phyloP scores from a whole-genome alignment of 176 grass and related monocot genomes.

The Areca catechu region DNA sequence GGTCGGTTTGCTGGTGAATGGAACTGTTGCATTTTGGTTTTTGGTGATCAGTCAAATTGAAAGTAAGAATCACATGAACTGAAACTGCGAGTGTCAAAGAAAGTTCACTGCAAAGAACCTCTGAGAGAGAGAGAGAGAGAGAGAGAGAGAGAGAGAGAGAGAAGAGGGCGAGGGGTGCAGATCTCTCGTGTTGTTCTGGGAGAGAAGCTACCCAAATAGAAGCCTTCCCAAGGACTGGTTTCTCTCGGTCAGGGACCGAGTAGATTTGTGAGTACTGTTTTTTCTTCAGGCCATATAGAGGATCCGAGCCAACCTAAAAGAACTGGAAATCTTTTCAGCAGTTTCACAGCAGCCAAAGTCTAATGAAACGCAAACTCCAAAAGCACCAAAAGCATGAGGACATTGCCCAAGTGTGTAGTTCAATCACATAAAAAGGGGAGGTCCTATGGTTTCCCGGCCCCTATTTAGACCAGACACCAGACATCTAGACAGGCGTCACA shows the following conservation, averaged over 20 bases:
- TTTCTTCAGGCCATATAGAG: not conserved
- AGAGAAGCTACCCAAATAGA: constrained; percentile 6
- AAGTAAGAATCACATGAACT: too few relatives aligned
- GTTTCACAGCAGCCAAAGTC: constrained; percentile 21
- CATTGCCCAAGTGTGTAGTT: constrained; percentile 76
- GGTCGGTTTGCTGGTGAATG: constrained; percentile 1
- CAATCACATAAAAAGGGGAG: constrained; percentile 85
- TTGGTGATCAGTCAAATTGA: not conserved
- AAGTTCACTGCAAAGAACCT: too few relatives aligned
- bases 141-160: not conserved
- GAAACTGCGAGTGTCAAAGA: too few relatives aligned
- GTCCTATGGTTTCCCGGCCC: constrained; percentile 29
- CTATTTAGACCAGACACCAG: constrained; percentile 28
- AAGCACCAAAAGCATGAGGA: constrained; percentile 49
- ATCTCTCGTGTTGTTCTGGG: constrained; percentile 8
- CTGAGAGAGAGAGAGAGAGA: not conserved
- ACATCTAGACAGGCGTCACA: too few relatives aligned
- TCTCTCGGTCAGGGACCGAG: constrained; percentile 4
- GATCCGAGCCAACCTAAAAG: too few relatives aligned
- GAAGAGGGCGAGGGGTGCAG: not conserved
- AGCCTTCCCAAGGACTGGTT: not conserved
- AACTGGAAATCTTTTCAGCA: constrained; percentile 24
- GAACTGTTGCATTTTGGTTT: constrained; percentile 8
- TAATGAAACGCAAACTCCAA: constrained; percentile 30
- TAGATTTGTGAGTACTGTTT: not conserved